Base-by-base conservation (phyloP, 176 grass and related monocot genomes). In the Bolboschoenus planiculmis region DNA sequence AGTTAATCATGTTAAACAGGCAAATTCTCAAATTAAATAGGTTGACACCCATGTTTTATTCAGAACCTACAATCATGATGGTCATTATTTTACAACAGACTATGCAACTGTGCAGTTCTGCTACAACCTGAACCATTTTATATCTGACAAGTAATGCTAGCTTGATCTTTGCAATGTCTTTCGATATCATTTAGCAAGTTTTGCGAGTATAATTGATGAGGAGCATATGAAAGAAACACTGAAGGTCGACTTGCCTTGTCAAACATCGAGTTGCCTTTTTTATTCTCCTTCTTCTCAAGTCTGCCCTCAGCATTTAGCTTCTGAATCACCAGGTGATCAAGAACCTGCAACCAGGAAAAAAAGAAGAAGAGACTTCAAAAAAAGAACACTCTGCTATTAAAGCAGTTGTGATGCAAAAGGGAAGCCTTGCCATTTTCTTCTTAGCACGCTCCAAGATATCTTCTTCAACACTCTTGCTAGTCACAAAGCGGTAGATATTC, bases 321-420 rank as follows among this genome's bases (percentile, higher is more conserved):
- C 87, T 99, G 96, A 93, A 98, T 98, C 40, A 98, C 96, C 26
- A 98, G 85, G 89, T 98, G 96, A 99, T 99, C 96, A 81, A 99
- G 89, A 90, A 98, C 96, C 96, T 98, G 56, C 89, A 80, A 86
- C 56, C 36, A 44, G 20, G 15, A 11, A 80, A 56, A 59, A 56
- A 59, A 53, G 0, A 16, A 20, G 20, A 42, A 56, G 13, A 71
- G 47, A 47, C 15, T 35, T 56, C 20, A 40, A 68, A 61, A 81
- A 78, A 76, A 47, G 29, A 51, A 59, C 79, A 48, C 67, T 81
- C 31, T 42, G 20, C 18, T 42, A 72, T 46, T 27, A 53, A 63
- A 79, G 27, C 9, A 40, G 26, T 65, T 50, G 57, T 60, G 1
- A 16, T 13, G 37, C 74, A 54, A 70, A 24, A 44, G 23, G 26